Evolutionary conservation across 495 filamentous ascomycete species (phyloP), one percentile per base, ranked within the genome.

Genomic region (Articulospora tetracladia): DNA sequence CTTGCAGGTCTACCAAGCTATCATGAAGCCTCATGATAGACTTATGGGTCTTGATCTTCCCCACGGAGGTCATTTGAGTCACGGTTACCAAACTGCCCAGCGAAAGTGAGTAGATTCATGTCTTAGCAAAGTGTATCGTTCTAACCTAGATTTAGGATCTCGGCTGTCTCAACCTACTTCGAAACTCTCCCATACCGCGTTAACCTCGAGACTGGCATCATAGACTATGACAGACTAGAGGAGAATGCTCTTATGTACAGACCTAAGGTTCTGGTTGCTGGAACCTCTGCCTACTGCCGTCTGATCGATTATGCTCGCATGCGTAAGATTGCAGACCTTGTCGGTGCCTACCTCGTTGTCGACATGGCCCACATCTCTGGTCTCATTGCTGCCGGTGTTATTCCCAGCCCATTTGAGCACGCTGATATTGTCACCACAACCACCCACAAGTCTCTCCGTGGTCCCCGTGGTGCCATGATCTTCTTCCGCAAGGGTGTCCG

Each of bases 301-400:
- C 82, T 95, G 69, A 98, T 99, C 66, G 95, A 99, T 77, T 99
- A 98, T 77, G 84, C 80, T 63, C 88, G 91, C 69, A 97, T 99
- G 91, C 90, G 92, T 72, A 84, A 97, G 81, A 96, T 98, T 68
- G 90, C 90, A 62, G 93, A 98, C 75, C 89, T 89, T 60, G 91
- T 95, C 58, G 93, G 93, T 60, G 91, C 92, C 58, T 98, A 97
- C 78, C 86, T 99, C 50, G 83, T 98, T 51, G 91, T 93, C 51
- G 95, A 99, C 68, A 99, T 99, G 89, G 95, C 95, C 53, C 95
- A 99, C 76, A 98, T 99, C 72, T 98, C 95, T 19, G 95, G 95
- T 66, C 82, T 99, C 49, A 89, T 98, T 57, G 90, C 95, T 64
- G 89, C 90, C 60, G 91, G 87, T 66, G 93, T 96, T 69, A 97